Evolutionary conservation across 768 basidiomycete genomes (phyloP), one percentile per base, ranked within the genome.

Genomic region (Pleurotus tuber-regium): DNA sequence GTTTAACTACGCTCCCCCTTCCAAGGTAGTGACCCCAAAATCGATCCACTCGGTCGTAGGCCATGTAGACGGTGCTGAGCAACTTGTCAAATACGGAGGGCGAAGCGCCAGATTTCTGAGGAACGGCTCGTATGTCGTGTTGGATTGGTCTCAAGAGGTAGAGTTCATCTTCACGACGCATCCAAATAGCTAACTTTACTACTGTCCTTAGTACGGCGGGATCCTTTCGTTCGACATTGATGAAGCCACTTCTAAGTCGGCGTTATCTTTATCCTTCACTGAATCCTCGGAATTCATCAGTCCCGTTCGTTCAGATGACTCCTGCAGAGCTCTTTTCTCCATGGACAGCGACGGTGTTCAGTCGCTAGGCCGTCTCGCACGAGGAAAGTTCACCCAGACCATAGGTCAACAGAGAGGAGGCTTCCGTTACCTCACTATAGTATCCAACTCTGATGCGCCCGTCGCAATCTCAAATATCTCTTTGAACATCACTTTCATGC

Each of bases 281-380:
- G 77, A 80, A 57, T 80, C 78, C 2, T 62, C 77, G 1, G 50
- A 70, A 39, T 80, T 77, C 60, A 75, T 80, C 51, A 68, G 61
- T 42, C 76, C 77, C 0, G 44, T 62, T 6, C 66, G 60, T 0
- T 77, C 77, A 33, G 77, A 79, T 57, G 69, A 73, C 51, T 71
- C 71, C 7, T 70, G 70, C 44, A 57, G 43, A 21, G 4, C 62
- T 2, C 47, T 56, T 4, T 21, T 59, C 6, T 57, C 64, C 4
- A 55, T 61, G 55, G 56, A 70, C 50, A 43, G 61, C 12, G 73
- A 74, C 50, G 71, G 71, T 4, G 67, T 68, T 24, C 68, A 71
- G 43, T 44, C 59, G 4, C 57, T 73, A 39, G 61, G 66, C 3
- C 53, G 51, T 3, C 60, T 70, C 26, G 21, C 44, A 14, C 46